Percentiles rank a stretch among this genome's conserved stretches.
phyloP scores from a whole-genome alignment of 2,329 filamentous ascomycete genomes.

The Talaromyces sp. region DNA sequence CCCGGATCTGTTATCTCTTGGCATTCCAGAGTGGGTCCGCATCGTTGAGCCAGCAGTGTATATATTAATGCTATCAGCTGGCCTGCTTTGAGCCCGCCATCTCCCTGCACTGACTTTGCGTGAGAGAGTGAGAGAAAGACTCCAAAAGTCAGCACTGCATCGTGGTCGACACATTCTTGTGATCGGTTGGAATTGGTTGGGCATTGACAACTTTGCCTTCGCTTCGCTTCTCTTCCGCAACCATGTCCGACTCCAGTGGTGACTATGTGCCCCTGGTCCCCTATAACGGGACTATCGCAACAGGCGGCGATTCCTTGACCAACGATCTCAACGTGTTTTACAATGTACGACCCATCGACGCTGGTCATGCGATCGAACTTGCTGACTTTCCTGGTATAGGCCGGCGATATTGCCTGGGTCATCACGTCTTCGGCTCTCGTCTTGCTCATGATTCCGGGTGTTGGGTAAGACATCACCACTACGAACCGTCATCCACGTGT shows the following conservation, averaged over 20 bases:
- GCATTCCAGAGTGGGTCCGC: not conserved
- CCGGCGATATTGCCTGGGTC: constrained; percentile 79
- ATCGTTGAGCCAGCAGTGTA: not conserved
- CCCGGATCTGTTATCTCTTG: constrained; percentile 12
- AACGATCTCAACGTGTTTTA: constrained; percentile 82
- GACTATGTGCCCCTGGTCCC: constrained; percentile 36
- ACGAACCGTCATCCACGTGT: not conserved
- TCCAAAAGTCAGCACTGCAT: not conserved
- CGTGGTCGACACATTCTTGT: not conserved
- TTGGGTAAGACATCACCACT: constrained; percentile 50
- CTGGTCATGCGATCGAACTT: not conserved
- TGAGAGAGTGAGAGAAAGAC: not conserved
- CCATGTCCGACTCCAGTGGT: constrained; percentile 24
- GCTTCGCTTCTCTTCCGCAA: not conserved
- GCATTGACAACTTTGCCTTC: not conserved
- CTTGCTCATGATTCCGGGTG: constrained; percentile 86
- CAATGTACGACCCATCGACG: constrained; percentile 36
- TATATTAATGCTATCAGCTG: not conserved
- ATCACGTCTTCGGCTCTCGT: constrained; percentile 71
- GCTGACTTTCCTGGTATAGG: constrained; percentile 40
- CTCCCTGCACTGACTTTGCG: not conserved
- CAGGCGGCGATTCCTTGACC: constrained; percentile 61
- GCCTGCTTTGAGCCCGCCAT: not conserved
- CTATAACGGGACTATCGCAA: constrained; percentile 57
- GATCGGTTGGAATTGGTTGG: no score